A percentile compares a stretch with the other conserved stretches of the same genome.
Conservation (phyloP, 805 yeast species). For the Saccharomycopsis schoenii region DNA sequence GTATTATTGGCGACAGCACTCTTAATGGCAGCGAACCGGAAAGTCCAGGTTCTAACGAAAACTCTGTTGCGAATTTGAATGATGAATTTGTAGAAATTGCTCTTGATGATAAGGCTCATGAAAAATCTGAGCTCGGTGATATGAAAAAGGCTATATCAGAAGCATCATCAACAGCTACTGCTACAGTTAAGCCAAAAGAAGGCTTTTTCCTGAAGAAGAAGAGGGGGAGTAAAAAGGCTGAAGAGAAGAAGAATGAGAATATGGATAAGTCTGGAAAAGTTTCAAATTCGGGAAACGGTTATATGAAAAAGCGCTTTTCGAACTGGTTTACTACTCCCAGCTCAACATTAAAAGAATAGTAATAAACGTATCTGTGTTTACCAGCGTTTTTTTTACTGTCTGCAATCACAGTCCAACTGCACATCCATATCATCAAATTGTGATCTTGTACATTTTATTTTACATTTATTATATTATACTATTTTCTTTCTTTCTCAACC, state of each 20-base stretch:
- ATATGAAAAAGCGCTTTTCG: neutral
- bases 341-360: neutral
- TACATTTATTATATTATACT: no score
- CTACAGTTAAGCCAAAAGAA: neutral
- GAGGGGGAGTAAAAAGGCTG: neutral
- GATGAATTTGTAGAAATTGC: neutral
- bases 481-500: no score
- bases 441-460: no score
- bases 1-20: neutral
- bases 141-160: neutral
- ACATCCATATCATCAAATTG: no score
- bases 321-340: neutral
- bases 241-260: neutral
- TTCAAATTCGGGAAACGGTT: neutral
- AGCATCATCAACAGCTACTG: neutral
- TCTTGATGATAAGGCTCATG: neutral
- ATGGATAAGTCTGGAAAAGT: neutral
- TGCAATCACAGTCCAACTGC: no score
- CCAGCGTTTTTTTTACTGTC: neutral
- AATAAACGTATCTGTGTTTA: neutral
- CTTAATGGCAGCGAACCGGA: neutral
- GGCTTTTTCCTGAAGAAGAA: neutral
- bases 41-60: neutral
- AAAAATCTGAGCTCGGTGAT: neutral
- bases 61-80: neutral